Evolutionary conservation across 805 yeast species (phyloP).

Genomic region (Grigorovia transvaalensis): DNA sequence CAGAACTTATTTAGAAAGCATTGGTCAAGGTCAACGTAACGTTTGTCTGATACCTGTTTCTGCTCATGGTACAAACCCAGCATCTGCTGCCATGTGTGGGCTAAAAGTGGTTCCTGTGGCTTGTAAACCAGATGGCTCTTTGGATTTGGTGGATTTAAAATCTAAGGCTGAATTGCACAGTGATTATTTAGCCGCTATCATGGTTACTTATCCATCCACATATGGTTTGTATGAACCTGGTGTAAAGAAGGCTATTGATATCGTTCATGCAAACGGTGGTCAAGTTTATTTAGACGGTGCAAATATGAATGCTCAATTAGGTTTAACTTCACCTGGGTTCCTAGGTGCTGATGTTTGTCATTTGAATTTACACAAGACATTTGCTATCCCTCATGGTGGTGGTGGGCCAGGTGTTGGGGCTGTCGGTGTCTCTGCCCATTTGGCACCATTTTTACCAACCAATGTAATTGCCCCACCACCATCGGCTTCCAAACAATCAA

Average conservation of each 20-base stretch:
- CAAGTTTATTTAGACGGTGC: conserved; percentile 98
- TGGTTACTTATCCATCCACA: conserved; percentile 97
- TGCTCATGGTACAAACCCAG: conserved; percentile 98
- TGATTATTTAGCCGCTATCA: conserved; percentile 71
- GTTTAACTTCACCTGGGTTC: conserved; percentile 94
- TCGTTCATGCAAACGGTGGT: conserved; percentile 80
- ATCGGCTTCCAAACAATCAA: conserved; percentile 31
- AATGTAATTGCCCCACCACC: conserved; percentile 45
- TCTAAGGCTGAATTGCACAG: conserved; percentile 61
- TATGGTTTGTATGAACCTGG: conserved; percentile 95
- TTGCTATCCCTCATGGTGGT: conserved; percentile 97
- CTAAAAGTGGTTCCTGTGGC: conserved; percentile 87
- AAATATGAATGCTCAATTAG: conserved; percentile 98
- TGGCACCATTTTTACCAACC: conserved; percentile 71
- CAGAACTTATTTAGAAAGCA: conserved; percentile 58
- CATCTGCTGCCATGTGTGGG: conserved; percentile 96
- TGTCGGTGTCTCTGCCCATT: conserved; percentile 79
- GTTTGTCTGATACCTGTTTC: conserved; percentile 91
- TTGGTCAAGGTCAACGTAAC: conserved; percentile 65
- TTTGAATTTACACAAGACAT: conserved; percentile 91
- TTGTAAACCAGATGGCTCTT: conserved; percentile 75
- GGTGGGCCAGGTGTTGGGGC: conserved; percentile 99
- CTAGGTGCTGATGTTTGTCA: conserved; percentile 98
- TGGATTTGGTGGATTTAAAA: conserved; percentile 68
- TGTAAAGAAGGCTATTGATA: conserved; percentile 72